Conservation (phyloP, 768 basidiomycete species). For the Collybiopsis confluens region DNA sequence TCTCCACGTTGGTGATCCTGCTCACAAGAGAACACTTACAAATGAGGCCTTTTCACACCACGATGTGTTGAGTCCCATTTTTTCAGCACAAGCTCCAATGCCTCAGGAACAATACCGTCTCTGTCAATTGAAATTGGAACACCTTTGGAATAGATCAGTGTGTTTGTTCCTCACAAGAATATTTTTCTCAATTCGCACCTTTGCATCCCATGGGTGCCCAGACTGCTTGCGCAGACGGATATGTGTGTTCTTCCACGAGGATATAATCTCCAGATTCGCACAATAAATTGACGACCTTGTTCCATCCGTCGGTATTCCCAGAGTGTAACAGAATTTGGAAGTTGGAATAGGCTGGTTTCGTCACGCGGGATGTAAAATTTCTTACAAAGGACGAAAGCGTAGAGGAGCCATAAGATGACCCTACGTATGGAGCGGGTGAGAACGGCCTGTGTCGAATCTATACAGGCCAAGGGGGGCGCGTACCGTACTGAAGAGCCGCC, state of each 20-base stretch:
- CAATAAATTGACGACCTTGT: slow-evolving; percentile 11
- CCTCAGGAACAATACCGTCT: slow-evolving; percentile 44
- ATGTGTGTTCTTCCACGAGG: slow-evolving; percentile 34
- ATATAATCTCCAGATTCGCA: slow-evolving; percentile 16
- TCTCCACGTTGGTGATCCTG: no score
- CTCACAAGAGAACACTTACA: slow-evolving; percentile 36
- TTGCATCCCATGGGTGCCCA: slow-evolving; percentile 25
- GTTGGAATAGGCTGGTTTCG: slow-evolving; percentile 8
- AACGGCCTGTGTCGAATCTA: not conserved
- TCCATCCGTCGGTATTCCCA: slow-evolving; percentile 11
- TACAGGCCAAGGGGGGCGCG: not conserved
- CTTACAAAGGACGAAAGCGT: slow-evolving; percentile 4
- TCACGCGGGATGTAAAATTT: slow-evolving; percentile 12
- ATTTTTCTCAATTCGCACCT: no score
- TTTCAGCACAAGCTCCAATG: slow-evolving; percentile 38
- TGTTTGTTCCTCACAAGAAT: no score
- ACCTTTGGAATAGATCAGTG: no score
- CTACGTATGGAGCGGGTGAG: slow-evolving; percentile 1
- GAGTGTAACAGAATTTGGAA: slow-evolving; percentile 8
- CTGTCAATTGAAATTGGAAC: slow-evolving; percentile 45
- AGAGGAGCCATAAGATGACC: slow-evolving; percentile 2
- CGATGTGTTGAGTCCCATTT: slow-evolving; percentile 39
- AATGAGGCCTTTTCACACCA: slow-evolving; percentile 42
- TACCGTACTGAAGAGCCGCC: slow-evolving; percentile 10
- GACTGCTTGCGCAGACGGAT: slow-evolving; percentile 31